Evolutionary conservation across 192 early-diverging fungal species (phyloP).

Genomic region (Chytriomyces confervae): DNA sequence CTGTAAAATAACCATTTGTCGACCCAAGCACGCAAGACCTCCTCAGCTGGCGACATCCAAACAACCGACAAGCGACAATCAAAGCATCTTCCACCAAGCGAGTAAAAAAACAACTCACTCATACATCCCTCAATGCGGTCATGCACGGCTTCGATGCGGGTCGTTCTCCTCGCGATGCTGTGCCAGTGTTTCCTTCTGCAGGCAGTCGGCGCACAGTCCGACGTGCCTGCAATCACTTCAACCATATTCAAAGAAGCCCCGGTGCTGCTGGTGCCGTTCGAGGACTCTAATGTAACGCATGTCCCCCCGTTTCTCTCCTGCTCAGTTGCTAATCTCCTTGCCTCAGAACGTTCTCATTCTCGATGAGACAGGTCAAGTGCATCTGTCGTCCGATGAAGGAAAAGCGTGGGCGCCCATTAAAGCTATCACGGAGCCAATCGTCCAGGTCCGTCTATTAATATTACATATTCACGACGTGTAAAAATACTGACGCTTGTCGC

Average conservation of each 20-base stretch:
- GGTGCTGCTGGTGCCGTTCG: conserved; percentile 57
- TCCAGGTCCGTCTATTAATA: background rate
- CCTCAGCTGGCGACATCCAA: background rate
- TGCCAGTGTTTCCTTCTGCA: background rate
- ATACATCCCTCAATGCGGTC: background rate
- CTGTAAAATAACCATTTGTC: background rate
- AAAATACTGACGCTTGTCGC: too few species aligned
- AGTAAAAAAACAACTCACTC: conserved; percentile 1
- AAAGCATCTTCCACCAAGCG: conserved; percentile 6
- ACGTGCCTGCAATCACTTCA: background rate
- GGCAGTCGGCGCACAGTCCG: background rate
- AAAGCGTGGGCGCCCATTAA: conserved; percentile 37
- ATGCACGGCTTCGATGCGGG: background rate
- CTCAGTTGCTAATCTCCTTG: background rate
- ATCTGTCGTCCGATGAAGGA: conserved; percentile 71
- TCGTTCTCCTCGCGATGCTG: background rate
- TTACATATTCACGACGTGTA: too few species aligned
- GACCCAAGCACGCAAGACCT: background rate
- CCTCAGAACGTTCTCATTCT: conserved; percentile 50
- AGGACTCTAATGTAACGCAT: conserved; percentile 58
- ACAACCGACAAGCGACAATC: conserved; percentile 5
- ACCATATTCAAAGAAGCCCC: conserved; percentile 49
- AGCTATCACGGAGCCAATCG: conserved; percentile 8
- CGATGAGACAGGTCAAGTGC: conserved; percentile 62
- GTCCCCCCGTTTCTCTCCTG: background rate